Conservation (phyloP, 1,284 basidiomycete species). For the Chalciporus piperatoides region DNA sequence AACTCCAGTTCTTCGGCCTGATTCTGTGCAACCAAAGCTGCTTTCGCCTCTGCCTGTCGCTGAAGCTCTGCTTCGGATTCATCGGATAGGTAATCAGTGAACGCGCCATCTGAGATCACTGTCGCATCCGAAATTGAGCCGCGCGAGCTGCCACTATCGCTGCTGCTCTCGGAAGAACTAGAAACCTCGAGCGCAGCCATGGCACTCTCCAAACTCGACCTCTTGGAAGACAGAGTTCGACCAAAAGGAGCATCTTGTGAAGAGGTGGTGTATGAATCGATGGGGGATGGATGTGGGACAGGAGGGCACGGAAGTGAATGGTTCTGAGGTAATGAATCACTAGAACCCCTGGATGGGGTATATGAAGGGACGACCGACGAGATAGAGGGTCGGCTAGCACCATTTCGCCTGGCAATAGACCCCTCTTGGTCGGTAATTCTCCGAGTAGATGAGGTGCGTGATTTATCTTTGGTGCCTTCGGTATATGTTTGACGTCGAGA, state of each 20-base stretch:
- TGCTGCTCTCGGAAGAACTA: conserved; percentile 41
- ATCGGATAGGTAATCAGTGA: conserved; percentile 80
- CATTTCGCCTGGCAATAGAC: conserved; percentile 43
- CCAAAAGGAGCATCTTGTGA: conserved; percentile 23
- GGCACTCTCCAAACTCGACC: conserved; percentile 31
- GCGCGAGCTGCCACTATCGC: conserved; percentile 54
- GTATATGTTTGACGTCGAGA: conserved; percentile 47
- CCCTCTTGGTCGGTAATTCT: conserved; percentile 55
- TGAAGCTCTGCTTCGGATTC: conserved; percentile 81
- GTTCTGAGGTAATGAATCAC: conserved; percentile 19
- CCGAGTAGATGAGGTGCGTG: conserved; percentile 56
- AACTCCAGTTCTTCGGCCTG: conserved; percentile 77
- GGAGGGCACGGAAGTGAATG: conserved; percentile 21
- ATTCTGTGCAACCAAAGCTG: conserved; percentile 69
- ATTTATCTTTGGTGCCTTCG: conserved; percentile 44
- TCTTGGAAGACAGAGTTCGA: conserved; percentile 35
- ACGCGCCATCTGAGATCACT: conserved; percentile 75
- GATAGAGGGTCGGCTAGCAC: conserved; percentile 44
- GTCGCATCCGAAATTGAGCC: conserved; percentile 65
- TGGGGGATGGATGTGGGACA: conserved; percentile 14
- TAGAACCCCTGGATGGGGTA: conserved; percentile 23
- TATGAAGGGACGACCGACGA: conserved; percentile 40
- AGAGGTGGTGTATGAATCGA: conserved; percentile 19
- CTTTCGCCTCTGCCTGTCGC: conserved; percentile 72
- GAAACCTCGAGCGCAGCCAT: conserved; percentile 39